Conservation (phyloP, 192 early-diverging fungal genomes). For the Coemansia sp. region DNA sequence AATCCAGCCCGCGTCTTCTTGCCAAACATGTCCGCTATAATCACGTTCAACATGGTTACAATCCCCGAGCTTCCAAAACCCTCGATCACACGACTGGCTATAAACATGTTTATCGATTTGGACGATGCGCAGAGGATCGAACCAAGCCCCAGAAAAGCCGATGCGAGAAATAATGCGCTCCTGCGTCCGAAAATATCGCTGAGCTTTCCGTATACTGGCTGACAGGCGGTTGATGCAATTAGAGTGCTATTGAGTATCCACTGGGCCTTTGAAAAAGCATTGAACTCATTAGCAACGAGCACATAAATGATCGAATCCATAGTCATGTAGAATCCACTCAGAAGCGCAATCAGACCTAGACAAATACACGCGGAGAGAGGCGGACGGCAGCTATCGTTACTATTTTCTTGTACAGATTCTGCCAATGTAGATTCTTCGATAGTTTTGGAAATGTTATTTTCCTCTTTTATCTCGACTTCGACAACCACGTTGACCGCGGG, state of each 20-base stretch:
- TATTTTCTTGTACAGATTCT: not conserved
- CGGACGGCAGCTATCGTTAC: conserved; percentile 1
- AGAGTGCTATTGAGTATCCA: conserved; percentile 81
- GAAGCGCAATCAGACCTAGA: conserved; percentile 54
- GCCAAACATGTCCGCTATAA: conserved; percentile 65
- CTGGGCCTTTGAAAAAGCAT: conserved; percentile 60
- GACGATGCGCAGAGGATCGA: conserved; percentile 58
- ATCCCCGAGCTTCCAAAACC: conserved; percentile 73
- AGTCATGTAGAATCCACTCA: conserved; percentile 69
- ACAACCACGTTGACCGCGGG: not conserved
- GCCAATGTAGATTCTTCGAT: not conserved
- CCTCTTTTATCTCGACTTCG: not conserved
- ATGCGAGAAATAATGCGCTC: conserved; percentile 52
- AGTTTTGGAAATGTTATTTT: not conserved
- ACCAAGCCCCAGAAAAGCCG: conserved; percentile 54
- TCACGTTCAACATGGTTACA: conserved; percentile 61
- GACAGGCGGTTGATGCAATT: conserved; percentile 67
- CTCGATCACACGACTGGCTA: conserved; percentile 65
- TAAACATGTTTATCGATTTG: conserved; percentile 64
- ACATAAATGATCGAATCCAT: conserved; percentile 70
- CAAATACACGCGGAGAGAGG: conserved; percentile 18
- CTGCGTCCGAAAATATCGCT: conserved; percentile 81
- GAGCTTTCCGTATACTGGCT: conserved; percentile 78
- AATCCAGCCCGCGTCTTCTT: conserved; percentile 64
- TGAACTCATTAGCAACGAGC: conserved; percentile 59